Percentiles rank a stretch among this genome's conserved stretches.
phyloP scores from a whole-genome alignment of 75 land plant species.

The Isoetes taiwanensis region DNA sequence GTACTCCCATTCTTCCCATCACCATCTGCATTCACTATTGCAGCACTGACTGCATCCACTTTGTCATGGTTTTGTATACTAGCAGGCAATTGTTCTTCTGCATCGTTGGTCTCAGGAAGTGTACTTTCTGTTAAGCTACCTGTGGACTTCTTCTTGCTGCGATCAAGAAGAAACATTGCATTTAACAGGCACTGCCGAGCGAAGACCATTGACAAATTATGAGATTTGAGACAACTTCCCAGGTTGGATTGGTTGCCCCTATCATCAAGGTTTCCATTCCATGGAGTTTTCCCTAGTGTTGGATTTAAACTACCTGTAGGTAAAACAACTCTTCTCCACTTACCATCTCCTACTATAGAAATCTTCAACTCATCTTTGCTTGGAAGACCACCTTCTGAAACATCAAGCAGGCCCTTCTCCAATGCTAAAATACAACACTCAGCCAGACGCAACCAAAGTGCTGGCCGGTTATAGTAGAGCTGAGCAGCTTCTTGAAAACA shows the following conservation, averaged over 20 bases:
- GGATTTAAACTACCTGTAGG: conserved; percentile 25
- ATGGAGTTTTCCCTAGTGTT: background rate
- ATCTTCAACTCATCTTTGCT: conserved; percentile 29
- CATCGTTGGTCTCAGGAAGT: too few relatives aligned
- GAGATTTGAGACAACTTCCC: conserved; percentile 18
- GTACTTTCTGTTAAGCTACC: too few relatives aligned
- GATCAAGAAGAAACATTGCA: conserved; percentile 47
- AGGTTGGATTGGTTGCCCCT: background rate
- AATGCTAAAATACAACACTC: conserved; percentile 79
- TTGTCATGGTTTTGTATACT: conserved; percentile 13
- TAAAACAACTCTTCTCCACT: conserved; percentile 56
- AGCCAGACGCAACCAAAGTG: conserved; percentile 81
- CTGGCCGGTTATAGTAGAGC: conserved; percentile 50
- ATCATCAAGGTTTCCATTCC: conserved; percentile 5
- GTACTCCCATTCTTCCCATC: conserved; percentile 28
- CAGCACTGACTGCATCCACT: conserved; percentile 8
- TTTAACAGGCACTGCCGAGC: conserved; percentile 65
- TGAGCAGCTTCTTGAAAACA: conserved; percentile 61
- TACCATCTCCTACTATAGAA: conserved; percentile 60
- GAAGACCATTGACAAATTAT: conserved; percentile 46
- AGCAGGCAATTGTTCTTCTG: too few relatives aligned
- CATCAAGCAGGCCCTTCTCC: conserved; percentile 57
- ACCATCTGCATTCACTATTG: conserved; percentile 38
- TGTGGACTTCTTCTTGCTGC: conserved; percentile 14
- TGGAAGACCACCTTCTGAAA: background rate